Evolutionary conservation across 495 filamentous ascomycete genomes (phyloP).

Genomic region (Glarea lozoyensis): DNA sequence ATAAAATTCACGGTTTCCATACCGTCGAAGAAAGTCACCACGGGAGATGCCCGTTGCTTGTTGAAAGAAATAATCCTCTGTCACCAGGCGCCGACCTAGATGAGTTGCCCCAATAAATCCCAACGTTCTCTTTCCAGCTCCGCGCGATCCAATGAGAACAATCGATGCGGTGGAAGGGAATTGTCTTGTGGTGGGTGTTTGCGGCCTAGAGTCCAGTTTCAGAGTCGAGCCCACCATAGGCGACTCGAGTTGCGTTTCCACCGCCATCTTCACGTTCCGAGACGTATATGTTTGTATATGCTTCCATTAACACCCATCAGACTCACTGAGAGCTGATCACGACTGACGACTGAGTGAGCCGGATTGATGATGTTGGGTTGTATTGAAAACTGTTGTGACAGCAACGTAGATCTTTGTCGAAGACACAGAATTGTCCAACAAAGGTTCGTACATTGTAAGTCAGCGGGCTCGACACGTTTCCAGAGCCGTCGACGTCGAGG

Average conservation of each 20-base stretch:
- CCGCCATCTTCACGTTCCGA: slow-evolving; percentile 7
- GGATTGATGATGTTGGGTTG: too few species aligned
- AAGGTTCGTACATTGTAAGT: too few species aligned
- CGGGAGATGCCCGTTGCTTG: slow-evolving; percentile 54
- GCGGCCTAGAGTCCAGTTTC: slow-evolving; percentile 12
- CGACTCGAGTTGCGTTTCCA: slow-evolving; percentile 13
- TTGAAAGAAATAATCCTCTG: slow-evolving; percentile 62
- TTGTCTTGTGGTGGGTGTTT: slow-evolving; percentile 12
- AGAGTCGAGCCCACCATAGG: slow-evolving; percentile 2
- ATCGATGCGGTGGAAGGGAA: slow-evolving; percentile 60
- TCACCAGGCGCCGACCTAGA: slow-evolving; percentile 60
- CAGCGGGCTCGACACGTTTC: too few species aligned
- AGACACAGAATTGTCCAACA: too few species aligned
- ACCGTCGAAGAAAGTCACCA: slow-evolving; percentile 48
- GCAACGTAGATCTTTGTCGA: too few species aligned
- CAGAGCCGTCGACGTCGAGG: too few species aligned
- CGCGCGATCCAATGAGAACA: slow-evolving; percentile 65
- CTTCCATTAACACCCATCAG: too few species aligned
- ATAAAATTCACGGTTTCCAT: slow-evolving; percentile 52
- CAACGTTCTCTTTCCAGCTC: slow-evolving; percentile 68
- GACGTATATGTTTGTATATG: too few species aligned
- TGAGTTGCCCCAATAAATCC: slow-evolving; percentile 70
- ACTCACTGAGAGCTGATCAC: too few species aligned
- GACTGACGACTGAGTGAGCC: too few species aligned
- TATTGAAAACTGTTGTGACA: too few species aligned